Evolutionary conservation across 441 rosid species (phyloP).

Genomic region (Metrosideros polymorpha): DNA sequence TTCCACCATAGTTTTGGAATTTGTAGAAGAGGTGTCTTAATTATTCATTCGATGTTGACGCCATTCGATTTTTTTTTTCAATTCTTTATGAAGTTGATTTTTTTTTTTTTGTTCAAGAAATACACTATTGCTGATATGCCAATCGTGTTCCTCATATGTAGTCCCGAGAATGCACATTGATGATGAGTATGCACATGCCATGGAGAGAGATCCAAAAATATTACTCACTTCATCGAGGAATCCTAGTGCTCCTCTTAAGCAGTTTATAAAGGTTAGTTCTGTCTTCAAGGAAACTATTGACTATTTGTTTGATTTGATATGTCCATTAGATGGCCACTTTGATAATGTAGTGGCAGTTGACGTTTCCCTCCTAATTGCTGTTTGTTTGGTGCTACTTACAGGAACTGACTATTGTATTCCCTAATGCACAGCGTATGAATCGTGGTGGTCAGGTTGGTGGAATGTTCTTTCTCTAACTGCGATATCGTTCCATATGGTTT

Average conservation of each 20-base stretch:
- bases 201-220: conserved; percentile 69
- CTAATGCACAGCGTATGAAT: conserved; percentile 70
- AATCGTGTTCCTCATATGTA: conserved; percentile 10
- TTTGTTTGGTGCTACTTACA: conserved; percentile 12
- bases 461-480: not conserved
- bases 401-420: conserved; percentile 85
- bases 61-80: not conserved
- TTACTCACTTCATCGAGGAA: conserved; percentile 75
- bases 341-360: not conserved
- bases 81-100: not conserved
- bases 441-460: conserved; percentile 77
- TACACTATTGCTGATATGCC: not conserved
- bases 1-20: not conserved
- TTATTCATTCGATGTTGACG: not conserved
- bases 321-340: not conserved
- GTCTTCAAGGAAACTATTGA: not conserved
- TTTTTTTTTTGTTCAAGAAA: not conserved
- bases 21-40: not conserved
- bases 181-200: conserved; percentile 82
- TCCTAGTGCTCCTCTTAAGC: conserved; percentile 80
- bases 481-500: not conserved
- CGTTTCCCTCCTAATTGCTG: not conserved
- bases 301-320: not conserved
- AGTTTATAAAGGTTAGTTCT: conserved; percentile 60
- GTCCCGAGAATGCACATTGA: conserved; percentile 78